Evolutionary conservation across 352 stramenopile species (phyloP).

Genomic region (Globisporangium heterothallicum): DNA sequence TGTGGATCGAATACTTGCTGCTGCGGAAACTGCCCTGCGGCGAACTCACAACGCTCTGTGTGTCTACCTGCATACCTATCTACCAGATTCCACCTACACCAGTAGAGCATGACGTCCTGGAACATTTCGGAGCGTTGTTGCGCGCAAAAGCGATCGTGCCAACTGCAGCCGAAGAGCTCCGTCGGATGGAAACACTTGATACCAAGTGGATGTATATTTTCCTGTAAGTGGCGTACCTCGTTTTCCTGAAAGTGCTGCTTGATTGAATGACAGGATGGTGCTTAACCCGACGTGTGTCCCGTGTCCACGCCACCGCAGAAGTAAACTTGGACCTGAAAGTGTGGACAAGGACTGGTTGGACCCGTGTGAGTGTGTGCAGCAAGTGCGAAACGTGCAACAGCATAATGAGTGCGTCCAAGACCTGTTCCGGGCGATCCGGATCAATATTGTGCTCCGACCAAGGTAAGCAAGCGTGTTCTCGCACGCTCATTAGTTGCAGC

Average conservation of each 20-base stretch:
- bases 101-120: conserved; percentile 26
- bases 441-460: conserved; percentile 51
- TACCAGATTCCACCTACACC: conserved; percentile 47
- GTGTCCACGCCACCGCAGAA: too few relatives aligned
- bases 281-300: too few relatives aligned
- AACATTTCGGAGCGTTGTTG: conserved; percentile 45
- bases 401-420: conserved; percentile 33
- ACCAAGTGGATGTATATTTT: conserved; percentile 75
- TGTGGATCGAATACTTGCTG: neutral
- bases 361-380: conserved; percentile 40
- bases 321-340: conserved; percentile 32
- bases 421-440: conserved; percentile 52
- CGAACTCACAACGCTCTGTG: too few relatives aligned
- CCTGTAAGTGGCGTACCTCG: conserved; percentile 31
- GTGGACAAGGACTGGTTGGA: conserved; percentile 44
- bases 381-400: conserved; percentile 32
- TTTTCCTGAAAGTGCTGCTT: too few relatives aligned
- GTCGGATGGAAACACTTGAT: conserved; percentile 32
- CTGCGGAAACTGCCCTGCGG: too few relatives aligned
- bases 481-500: too few relatives aligned
- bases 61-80: too few relatives aligned
- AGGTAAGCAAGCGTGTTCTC: too few relatives aligned
- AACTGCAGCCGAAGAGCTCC: conserved; percentile 35
- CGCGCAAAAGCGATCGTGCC: conserved; percentile 18
- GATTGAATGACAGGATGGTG: too few relatives aligned